Evolutionary conservation across 176 grass and related monocot species (phyloP), one percentile per base, ranked within the genome.

Genomic region (Aegilops bicornis): DNA sequence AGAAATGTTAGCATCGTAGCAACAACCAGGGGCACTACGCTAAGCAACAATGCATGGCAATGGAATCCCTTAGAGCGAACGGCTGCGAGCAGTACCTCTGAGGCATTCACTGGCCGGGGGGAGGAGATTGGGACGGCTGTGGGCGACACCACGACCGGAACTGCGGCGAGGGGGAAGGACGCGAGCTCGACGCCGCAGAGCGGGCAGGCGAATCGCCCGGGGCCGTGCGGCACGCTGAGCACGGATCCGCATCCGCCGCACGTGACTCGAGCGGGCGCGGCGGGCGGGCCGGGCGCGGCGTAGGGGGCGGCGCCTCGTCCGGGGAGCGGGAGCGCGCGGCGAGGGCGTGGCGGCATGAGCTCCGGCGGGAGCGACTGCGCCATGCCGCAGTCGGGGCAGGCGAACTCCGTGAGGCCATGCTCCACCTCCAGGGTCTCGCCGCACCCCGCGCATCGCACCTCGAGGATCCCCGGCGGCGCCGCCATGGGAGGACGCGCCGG

Each of bases 371-470:
- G 90, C 29, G 83, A 69, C 67, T 95, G 93, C 11, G 91, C 58
- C 20, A 65, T 89, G 48, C 84, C 60, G 62, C 86, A 95, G 69
- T 89, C 88, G 20, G 93, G 93, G 68, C 93, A 95, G 29, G 87
- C 64, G 27, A 95, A 95, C 77, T 95, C 79, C 63, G 83, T 92
- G 62, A 92, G 63, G 24, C 86, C 86, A 4, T 59, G 69, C 54
- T 95, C 93, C 79, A 95, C 93, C 61, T 89, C 93, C 72, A 92
- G 88, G 17, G 90, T 92, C 84, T 92, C 90, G 7, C 79, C 79
- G 27, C 93, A 95, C 6, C 93, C 86, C 10, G 88, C 83, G 83
- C 90, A 95, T 3, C 88, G 75, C 35, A 92, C 85, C 79, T 92
- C 93, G 1, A 90, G 68, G 70, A 76, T 82, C 54, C 83, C 90